Evolutionary conservation across 495 filamentous ascomycete species (phyloP).

Genomic region (Penicillium longicatenatum): DNA sequence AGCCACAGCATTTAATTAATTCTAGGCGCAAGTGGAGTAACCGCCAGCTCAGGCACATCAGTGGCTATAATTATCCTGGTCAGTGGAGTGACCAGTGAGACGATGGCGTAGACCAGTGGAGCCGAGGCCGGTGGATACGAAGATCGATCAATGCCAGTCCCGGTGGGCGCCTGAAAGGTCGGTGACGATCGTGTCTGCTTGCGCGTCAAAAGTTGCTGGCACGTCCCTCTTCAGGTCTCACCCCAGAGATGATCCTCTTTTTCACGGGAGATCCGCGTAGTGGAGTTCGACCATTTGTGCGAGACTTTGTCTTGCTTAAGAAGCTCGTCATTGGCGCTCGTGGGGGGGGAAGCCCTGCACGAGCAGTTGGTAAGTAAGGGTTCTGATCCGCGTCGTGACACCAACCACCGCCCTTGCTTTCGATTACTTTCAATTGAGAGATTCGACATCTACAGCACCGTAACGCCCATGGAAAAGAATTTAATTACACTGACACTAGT

Average conservation of each 20-base stretch:
- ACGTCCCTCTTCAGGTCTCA: slow-evolving; percentile 1
- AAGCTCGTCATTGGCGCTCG: slow-evolving; percentile 6
- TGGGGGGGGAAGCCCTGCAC: slow-evolving; percentile 8
- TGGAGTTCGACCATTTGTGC: neutral
- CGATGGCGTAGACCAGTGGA: slow-evolving; percentile 16
- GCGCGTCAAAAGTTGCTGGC: neutral
- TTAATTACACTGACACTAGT: slow-evolving; percentile 12
- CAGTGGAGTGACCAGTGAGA: slow-evolving; percentile 15
- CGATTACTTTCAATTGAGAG: no score
- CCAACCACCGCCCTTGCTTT: neutral
- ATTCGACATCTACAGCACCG: no score
- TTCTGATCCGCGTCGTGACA: neutral
- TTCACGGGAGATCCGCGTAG: neutral
- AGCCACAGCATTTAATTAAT: slow-evolving; percentile 16
- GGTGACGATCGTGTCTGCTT: slow-evolving; percentile 13
- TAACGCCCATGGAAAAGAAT: neutral
- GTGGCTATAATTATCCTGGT: slow-evolving; percentile 19
- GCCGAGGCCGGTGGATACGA: neutral
- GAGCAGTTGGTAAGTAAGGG: slow-evolving; percentile 1
- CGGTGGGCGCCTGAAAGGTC: slow-evolving; percentile 8
- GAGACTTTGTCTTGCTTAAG: slow-evolving; percentile 10
- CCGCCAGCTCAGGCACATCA: neutral
- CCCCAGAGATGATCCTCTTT: neutral
- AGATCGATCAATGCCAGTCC: slow-evolving; percentile 1
- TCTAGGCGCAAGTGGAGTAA: slow-evolving; percentile 23